These are phyloP conservation scores for Inonotus obliquus DNA, from an alignment of 1,284 basidiomycete species.

Conservation along the genomic window DNA sequence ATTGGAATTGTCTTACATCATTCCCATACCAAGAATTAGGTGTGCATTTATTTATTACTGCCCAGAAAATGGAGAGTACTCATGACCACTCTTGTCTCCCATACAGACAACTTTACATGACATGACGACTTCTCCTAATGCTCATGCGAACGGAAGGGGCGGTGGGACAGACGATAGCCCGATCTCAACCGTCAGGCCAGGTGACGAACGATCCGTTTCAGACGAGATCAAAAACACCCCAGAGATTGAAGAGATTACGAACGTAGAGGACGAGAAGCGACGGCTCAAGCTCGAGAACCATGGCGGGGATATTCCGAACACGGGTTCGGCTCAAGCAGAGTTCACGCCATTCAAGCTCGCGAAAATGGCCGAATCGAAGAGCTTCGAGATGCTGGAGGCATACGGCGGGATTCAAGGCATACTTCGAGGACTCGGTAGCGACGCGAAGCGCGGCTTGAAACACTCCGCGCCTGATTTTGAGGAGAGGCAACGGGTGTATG, in stretches of 20 bases:
- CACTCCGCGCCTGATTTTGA: constrained; percentile 34
- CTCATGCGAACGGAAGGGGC: not conserved
- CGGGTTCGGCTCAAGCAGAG: constrained; percentile 36
- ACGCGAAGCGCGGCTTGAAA: constrained; percentile 52
- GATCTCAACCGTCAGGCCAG: not conserved
- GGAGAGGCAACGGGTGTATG: constrained; percentile 74
- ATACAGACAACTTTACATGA: not conserved
- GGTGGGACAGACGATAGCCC: not conserved
- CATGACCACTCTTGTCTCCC: not conserved
- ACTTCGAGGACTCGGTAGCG: constrained; percentile 73
- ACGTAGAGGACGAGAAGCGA: not conserved
- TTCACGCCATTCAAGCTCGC: constrained; percentile 78
- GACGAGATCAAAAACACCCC: not conserved
- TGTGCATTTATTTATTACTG: not conserved
- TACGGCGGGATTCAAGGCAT: constrained; percentile 76
- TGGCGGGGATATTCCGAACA: not conserved
- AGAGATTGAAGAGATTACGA: not conserved
- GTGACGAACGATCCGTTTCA: not conserved
- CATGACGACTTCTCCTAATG: not conserved
- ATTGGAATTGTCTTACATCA: not conserved
- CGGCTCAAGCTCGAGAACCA: not conserved
- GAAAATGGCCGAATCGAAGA: constrained; percentile 89
- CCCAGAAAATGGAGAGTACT: not conserved
- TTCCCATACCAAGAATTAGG: not conserved
- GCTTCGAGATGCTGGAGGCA: constrained; percentile 58